Base-by-base conservation (phyloP, 495 filamentous ascomycete genomes). In the Tetracladium marchalianum region DNA sequence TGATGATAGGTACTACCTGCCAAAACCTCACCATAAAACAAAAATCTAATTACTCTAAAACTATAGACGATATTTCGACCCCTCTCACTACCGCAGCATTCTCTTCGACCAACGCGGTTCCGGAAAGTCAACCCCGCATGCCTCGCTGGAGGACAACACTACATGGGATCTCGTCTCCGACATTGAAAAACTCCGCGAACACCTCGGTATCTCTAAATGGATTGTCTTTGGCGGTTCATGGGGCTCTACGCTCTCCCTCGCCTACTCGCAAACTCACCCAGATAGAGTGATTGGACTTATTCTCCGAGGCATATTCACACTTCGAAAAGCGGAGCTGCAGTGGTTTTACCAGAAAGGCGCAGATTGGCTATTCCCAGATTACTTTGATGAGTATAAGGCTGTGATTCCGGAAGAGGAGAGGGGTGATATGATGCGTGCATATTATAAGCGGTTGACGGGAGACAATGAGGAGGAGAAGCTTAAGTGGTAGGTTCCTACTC, bases 171-270 rank as follows among this genome's bases (percentile, higher is more conserved):
- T 71, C 7, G 55, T 70, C 16, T 53, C 63, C 41, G 68, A 73
- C 44, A 69, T 71, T 46, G 67, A 73, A 42, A 49, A 55, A 0
- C 41, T 71, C 5, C 61, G 70, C 5, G 37, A 47, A 19, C 67
- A 71, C 43, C 49, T 69, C n/a, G 47, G 52, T 0, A 64, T 71
- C 36, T 24, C 47, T 11, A 70, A 68, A 53, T 73, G 68, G 68
- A 54, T 71, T 15, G 61, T 72, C n/a, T 73, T 69, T 50, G 70
- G 70, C 40, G 70, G 70, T 1, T 70, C 66, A 2, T 73, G 70
- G 70, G 70, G 70, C 40, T 63, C 63, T 1, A 66, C 66, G 1
- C 61, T 73, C 9, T 54, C 65, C 0, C 53, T 73, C 11, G 52
- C 62, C 33, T 72, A 72, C 50, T 54, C 70, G 6, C 53, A 71